Conservation (phyloP, 352 stramenopile genomes). For the Pythium folliculosum region DNA sequence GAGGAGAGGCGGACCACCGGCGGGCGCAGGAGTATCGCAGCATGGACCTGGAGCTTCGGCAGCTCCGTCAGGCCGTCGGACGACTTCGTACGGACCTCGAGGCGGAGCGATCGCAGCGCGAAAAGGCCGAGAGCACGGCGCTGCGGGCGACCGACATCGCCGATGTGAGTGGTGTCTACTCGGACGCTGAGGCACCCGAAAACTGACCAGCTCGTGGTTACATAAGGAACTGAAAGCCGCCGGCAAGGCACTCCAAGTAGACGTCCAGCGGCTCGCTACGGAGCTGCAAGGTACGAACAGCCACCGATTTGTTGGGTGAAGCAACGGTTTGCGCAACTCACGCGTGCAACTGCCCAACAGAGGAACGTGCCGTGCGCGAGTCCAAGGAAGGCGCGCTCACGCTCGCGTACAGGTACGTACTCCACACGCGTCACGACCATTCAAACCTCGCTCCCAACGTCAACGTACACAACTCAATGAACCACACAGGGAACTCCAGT, state of each 20-base stretch:
- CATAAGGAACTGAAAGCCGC: conserved; percentile 46
- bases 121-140: conserved; percentile 41
- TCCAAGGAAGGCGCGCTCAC: conserved; percentile 35
- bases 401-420: conserved; percentile 31
- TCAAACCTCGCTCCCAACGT: background rate
- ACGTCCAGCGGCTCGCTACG: conserved; percentile 34
- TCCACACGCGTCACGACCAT: too few species aligned
- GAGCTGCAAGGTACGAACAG: conserved; percentile 38
- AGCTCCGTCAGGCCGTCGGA: conserved; percentile 42
- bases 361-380: conserved; percentile 29
- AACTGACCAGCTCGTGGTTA: too few species aligned
- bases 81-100: conserved; percentile 52
- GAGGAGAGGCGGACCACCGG: conserved; percentile 31
- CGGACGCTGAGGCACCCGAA: too few species aligned
- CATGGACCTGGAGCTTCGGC: conserved; percentile 56
- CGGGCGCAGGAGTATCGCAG: conserved; percentile 49
- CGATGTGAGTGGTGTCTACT: conserved; percentile 53
- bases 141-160: conserved; percentile 36
- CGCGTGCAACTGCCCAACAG: conserved; percentile 20
- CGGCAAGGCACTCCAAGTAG: conserved; percentile 36
- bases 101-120: conserved; percentile 43
- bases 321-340: background rate
- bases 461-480: background rate
- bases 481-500: conserved; percentile 37
- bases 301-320: background rate